A percentile compares a stretch with the other conserved stretches of the same genome.
These are phyloP conservation scores for Aspergillus aculeatus DNA, from an alignment of 2,329 filamentous ascomycete genomes.

Conservation along the genomic window DNA sequence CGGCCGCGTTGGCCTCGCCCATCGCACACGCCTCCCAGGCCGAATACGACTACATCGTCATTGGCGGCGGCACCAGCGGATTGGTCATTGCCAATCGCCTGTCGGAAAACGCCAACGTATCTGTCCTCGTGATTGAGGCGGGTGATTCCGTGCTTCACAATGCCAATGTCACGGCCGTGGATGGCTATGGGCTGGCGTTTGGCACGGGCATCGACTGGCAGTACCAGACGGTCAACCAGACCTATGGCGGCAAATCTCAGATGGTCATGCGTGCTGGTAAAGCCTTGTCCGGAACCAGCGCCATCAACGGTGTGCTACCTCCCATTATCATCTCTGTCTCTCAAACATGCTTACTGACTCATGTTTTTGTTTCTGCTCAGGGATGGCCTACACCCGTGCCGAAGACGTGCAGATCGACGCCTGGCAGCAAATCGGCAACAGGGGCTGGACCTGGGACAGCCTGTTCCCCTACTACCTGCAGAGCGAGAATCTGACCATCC, in stretches of 20 bases:
- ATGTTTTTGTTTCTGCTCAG: conserved; percentile 15
- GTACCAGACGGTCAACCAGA: conserved; percentile 43
- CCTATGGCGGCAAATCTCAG: conserved; percentile 34
- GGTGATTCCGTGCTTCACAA: conserved; percentile 32
- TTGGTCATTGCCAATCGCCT: conserved; percentile 37
- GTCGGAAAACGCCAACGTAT: conserved; percentile 28
- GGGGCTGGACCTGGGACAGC: conserved; percentile 34
- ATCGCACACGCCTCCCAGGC: neutral
- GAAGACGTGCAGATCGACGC: conserved; percentile 39
- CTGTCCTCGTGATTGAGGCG: conserved; percentile 34
- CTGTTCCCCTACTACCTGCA: conserved; percentile 34
- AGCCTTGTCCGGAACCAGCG: conserved; percentile 45
- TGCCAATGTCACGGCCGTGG: conserved; percentile 23
- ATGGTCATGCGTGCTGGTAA: conserved; percentile 44
- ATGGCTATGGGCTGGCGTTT: conserved; percentile 29
- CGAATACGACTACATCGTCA: conserved; percentile 33
- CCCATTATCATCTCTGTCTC: neutral
- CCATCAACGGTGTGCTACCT: conserved; percentile 40
- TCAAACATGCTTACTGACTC: neutral
- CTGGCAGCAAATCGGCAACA: conserved; percentile 37
- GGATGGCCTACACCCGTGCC: conserved; percentile 42
- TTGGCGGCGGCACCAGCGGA: conserved; percentile 38
- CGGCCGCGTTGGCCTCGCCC: neutral
- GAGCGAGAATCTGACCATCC: conserved; percentile 18
- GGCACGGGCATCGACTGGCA: conserved; percentile 44